Evolutionary conservation across 2,329 filamentous ascomycete genomes (phyloP), one percentile per base, ranked within the genome.

Genomic region (Byssothecium circinans): DNA sequence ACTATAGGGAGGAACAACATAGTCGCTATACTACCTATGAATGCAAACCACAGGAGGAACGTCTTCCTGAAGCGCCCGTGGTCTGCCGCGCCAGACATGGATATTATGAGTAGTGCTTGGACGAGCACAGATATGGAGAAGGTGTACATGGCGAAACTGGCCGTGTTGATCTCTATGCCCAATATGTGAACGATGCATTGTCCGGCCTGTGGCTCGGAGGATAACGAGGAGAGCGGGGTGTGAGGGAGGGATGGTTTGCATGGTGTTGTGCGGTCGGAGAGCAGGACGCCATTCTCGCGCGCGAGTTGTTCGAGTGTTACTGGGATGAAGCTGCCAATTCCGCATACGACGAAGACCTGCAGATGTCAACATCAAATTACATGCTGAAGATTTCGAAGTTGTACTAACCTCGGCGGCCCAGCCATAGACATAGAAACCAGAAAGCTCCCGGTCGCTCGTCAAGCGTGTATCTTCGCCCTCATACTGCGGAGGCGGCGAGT

Each of bases 101-200:
- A 95, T 54, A 99, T 90, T 35, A 99, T 95, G 23, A 97, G 75
- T 22, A 97, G 73, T 1, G 91, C 88, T 69, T 99, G 94, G 10
- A 96, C 71, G 17, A 96, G 72, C 1, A 99, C 94, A 67, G 89
- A 95, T 63, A 95, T 78, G 48, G 91, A 95, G 72, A 99, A 99
- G 2, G 91, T 96, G 74, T 97, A 97, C 90, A 97, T 95, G 68
- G 91, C 92, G 70, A 97, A 96, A 70, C 89, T 95, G 29, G 92
- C 91, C 1, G 92, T 96, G 72, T 97, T 97, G 74, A 99, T 86
- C 63, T 95, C 86, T 50, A 88, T 71, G 5, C 92, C 92, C 19
- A 95, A 75, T 4, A 97, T 77, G 54, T 86, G 83, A 49, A 97
- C 84, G 50, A 97, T 78, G 66, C 94, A 99, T 68, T 95, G 89